These are phyloP conservation scores for Peniophora sp. DNA, from an alignment of 1,284 basidiomycete species.

Conservation along the genomic window DNA sequence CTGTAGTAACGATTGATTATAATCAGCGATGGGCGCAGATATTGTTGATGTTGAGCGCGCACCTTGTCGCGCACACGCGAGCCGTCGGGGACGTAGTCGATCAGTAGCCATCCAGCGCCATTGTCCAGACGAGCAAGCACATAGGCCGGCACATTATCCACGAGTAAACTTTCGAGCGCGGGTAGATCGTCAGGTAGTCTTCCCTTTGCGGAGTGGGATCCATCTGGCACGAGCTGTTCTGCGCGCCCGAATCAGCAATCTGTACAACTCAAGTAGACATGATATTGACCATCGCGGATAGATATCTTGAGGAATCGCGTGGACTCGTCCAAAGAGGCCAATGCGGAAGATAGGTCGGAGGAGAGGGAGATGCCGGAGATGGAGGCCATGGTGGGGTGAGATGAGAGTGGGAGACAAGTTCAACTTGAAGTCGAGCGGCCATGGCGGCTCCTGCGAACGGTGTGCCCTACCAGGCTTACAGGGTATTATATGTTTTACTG, in stretches of 20 bases:
- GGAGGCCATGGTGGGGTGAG: background rate
- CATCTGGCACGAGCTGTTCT: constrained; percentile 63
- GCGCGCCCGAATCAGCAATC: constrained; percentile 5
- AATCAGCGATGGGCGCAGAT: background rate
- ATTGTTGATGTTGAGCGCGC: background rate
- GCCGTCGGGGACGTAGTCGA: constrained; percentile 70
- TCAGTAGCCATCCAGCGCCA: constrained; percentile 55
- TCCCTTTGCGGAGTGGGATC: constrained; percentile 35
- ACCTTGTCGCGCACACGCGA: constrained; percentile 76
- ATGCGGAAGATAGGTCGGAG: background rate
- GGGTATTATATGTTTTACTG: constrained; percentile 28
- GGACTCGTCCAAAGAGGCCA: background rate
- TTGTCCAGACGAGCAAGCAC: constrained; percentile 59
- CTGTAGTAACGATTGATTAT: constrained; percentile 26
- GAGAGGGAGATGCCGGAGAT: background rate
- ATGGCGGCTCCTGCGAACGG: constrained; percentile 6
- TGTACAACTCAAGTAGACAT: constrained; percentile 8
- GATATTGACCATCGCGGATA: constrained; percentile 58
- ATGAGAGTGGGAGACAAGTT: background rate
- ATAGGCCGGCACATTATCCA: constrained; percentile 62
- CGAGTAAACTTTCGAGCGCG: constrained; percentile 47
- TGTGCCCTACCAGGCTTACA: constrained; percentile 71
- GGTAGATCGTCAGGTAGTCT: constrained; percentile 54
- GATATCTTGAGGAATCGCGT: constrained; percentile 63
- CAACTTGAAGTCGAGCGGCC: constrained; percentile 1